Conservation (phyloP, 2,329 filamentous ascomycete species). For the Apiospora kogelbergensis region DNA sequence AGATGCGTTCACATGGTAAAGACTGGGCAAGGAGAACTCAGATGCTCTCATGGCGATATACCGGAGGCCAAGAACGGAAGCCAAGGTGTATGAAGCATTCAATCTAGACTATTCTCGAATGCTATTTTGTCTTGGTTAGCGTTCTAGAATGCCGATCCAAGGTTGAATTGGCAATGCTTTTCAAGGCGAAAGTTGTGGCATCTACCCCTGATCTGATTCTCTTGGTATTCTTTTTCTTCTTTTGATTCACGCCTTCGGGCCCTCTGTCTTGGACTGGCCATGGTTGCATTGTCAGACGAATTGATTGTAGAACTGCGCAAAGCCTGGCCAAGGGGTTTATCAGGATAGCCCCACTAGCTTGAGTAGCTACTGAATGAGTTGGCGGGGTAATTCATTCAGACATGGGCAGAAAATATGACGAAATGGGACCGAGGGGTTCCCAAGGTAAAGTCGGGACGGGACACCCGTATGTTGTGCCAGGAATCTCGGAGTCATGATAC, state of each 20-base stretch:
- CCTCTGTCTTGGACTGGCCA: too few species aligned
- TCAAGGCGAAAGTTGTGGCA: not conserved
- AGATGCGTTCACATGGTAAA: not conserved
- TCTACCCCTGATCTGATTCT: not conserved
- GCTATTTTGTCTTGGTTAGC: not conserved
- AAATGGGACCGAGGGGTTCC: slow-evolving; percentile 4
- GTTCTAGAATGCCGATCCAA: not conserved
- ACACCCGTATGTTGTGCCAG: not conserved
- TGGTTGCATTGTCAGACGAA: not conserved
- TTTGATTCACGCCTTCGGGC: too few species aligned
- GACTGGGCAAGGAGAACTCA: not conserved
- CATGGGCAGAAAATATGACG: not conserved
- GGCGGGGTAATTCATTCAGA: not conserved
- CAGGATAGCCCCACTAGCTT: not conserved
- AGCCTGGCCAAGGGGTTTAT: not conserved
- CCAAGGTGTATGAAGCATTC: not conserved
- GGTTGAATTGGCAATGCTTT: not conserved
- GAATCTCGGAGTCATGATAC: not conserved
- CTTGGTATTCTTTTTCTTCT: not conserved
- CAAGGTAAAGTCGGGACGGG: not conserved
- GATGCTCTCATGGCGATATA: not conserved
- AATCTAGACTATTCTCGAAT: not conserved
- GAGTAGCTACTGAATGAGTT: not conserved
- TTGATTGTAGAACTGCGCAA: not conserved
- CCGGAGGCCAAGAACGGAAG: not conserved